A percentile compares a stretch with the other conserved stretches of the same genome.
Conservation (phyloP, 2,329 filamentous ascomycete species). For the Paecilomyces niveus region DNA sequence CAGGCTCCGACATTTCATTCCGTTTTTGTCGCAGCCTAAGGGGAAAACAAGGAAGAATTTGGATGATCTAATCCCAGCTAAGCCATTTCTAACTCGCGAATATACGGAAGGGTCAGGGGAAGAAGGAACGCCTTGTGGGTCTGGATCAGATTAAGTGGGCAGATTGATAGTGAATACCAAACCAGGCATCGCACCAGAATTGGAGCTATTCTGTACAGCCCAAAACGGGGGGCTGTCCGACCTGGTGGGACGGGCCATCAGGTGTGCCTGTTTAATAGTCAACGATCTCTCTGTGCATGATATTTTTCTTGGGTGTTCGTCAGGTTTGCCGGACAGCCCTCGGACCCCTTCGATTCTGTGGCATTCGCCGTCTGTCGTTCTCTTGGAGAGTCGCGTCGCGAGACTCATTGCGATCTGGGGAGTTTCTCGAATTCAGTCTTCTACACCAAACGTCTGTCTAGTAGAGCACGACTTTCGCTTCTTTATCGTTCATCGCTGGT, state of each 20-base stretch:
- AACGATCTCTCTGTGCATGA: not conserved
- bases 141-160: not conserved
- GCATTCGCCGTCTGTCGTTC: not conserved
- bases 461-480: not conserved
- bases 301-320: not conserved
- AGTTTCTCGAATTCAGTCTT: not conserved
- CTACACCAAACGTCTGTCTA: not conserved
- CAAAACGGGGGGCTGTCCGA: not conserved
- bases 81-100: not conserved
- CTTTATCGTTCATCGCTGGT: constrained; percentile 10
- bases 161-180: not conserved
- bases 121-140: not conserved
- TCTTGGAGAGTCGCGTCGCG: not conserved
- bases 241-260: not conserved
- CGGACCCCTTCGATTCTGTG: not conserved
- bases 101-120: not conserved
- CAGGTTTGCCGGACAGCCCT: constrained; percentile 1
- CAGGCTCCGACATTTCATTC: not conserved
- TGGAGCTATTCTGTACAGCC: not conserved
- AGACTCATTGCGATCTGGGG: not conserved
- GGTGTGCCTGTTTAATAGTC: not conserved
- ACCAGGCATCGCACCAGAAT: not conserved
- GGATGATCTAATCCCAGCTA: not conserved
- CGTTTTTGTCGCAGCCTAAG: not conserved
- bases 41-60: not conserved